Percentiles rank a stretch among this genome's conserved stretches.
Conservation (phyloP, 768 basidiomycete genomes). For the Boletus rubescentipes region DNA sequence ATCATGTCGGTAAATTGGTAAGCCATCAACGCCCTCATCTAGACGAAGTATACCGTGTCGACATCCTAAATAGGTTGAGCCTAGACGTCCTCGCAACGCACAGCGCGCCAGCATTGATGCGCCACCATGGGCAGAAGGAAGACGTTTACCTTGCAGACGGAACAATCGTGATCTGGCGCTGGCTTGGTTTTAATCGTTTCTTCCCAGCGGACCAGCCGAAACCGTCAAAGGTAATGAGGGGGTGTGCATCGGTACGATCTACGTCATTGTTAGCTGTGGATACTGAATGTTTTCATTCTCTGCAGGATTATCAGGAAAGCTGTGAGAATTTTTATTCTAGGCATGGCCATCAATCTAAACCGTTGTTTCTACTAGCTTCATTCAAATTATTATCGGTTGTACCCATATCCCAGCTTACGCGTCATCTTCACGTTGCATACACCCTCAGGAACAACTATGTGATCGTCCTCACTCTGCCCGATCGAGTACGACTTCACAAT, state of each 20-base stretch:
- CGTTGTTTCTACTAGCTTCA: slow-evolving; percentile 45
- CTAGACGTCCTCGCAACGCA: slow-evolving; percentile 55
- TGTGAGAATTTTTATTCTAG: slow-evolving; percentile 42
- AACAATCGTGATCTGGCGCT: slow-evolving; percentile 60
- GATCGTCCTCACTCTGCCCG: slow-evolving; percentile 44
- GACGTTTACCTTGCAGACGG: slow-evolving; percentile 42
- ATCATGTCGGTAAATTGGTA: slow-evolving; percentile 68
- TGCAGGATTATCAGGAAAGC: slow-evolving; percentile 75
- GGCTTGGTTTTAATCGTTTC: slow-evolving; percentile 65
- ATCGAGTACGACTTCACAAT: slow-evolving; percentile 45
- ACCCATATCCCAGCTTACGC: slow-evolving; percentile 40
- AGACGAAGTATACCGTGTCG: background rate
- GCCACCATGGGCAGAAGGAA: slow-evolving; percentile 22
- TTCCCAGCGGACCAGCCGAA: slow-evolving; percentile 47
- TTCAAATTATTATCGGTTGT: slow-evolving; percentile 60
- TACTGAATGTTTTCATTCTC: slow-evolving; percentile 1
- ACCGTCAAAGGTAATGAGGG: slow-evolving; percentile 44
- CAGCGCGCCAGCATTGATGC: slow-evolving; percentile 52
- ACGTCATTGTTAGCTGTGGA: background rate
- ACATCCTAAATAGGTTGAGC: slow-evolving; percentile 45
- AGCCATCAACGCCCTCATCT: background rate
- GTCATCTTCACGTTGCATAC: slow-evolving; percentile 42
- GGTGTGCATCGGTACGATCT: slow-evolving; percentile 56
- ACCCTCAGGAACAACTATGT: slow-evolving; percentile 53
- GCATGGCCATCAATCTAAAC: slow-evolving; percentile 3